Evolutionary conservation across 768 basidiomycete genomes (phyloP).

Genomic region (Amanita fuliginea): DNA sequence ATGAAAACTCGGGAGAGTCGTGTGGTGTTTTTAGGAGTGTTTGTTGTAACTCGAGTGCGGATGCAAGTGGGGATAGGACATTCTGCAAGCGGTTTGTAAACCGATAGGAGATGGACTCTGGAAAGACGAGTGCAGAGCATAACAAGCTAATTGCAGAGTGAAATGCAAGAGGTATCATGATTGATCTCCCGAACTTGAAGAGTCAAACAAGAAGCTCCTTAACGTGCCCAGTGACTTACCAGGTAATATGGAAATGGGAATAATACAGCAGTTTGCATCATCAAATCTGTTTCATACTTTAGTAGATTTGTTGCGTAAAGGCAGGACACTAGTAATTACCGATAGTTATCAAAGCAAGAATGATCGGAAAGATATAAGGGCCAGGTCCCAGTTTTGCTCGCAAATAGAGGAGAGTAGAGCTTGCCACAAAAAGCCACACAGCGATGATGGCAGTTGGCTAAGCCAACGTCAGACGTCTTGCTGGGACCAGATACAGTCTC

Average conservation of each 20-base stretch:
- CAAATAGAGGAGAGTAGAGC: constrained; percentile 43
- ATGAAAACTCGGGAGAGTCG: constrained; percentile 26
- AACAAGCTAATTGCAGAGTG: constrained; percentile 48
- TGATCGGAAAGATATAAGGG: constrained; percentile 42
- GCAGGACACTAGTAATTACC: constrained; percentile 21
- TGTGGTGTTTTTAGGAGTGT: constrained; percentile 32
- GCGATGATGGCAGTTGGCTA: constrained; percentile 50
- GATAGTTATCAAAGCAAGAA: constrained; percentile 51
- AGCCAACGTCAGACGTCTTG: not conserved
- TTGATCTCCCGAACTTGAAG: constrained; percentile 31
- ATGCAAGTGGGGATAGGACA: constrained; percentile 37
- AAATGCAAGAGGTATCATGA: constrained; percentile 47
- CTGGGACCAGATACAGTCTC: not conserved
- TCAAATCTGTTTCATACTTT: constrained; percentile 33
- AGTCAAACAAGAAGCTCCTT: not conserved
- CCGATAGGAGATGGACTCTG: constrained; percentile 46
- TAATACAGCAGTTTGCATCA: constrained; percentile 43
- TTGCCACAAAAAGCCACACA: constrained; percentile 55
- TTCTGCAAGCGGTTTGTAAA: constrained; percentile 40
- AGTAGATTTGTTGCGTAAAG: not conserved
- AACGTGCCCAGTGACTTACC: constrained; percentile 15
- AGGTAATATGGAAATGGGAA: constrained; percentile 58
- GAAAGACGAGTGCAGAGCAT: constrained; percentile 46
- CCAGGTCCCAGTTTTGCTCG: constrained; percentile 52
- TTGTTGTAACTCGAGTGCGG: constrained; percentile 34